phyloP scores from a whole-genome alignment of 1,284 basidiomycete genomes.

The Fomitopsis schrenkii region DNA sequence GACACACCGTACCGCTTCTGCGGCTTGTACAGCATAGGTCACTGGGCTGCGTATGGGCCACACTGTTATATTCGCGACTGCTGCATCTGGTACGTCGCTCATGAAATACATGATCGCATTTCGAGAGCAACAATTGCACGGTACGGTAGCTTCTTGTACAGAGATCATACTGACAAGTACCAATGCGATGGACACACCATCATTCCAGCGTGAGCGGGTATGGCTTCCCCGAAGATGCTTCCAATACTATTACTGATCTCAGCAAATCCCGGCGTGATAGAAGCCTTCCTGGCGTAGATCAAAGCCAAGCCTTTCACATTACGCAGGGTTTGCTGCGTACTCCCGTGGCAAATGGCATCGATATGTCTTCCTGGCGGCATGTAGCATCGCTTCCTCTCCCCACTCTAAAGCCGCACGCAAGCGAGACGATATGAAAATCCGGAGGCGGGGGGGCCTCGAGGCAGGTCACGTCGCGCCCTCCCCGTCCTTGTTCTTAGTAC shows the following conservation, averaged over 20 bases:
- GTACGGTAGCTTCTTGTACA: background rate
- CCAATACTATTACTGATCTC: background rate
- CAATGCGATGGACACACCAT: background rate
- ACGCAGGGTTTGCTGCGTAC: background rate
- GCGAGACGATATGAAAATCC: background rate
- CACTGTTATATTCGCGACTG: background rate
- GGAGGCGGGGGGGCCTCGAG: background rate
- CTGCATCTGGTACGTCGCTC: background rate
- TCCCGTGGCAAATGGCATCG: background rate
- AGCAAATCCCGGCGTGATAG: background rate
- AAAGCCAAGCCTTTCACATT: slow-evolving; percentile 1
- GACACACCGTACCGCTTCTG: background rate
- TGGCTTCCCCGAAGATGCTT: background rate
- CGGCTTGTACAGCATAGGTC: background rate
- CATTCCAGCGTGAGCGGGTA: background rate
- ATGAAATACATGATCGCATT: background rate
- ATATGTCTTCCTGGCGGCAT: slow-evolving; percentile 1
- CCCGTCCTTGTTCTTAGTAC: background rate
- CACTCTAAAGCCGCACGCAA: background rate
- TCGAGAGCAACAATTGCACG: background rate
- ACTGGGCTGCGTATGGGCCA: too few relatives aligned
- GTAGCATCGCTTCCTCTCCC: background rate
- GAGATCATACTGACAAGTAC: background rate
- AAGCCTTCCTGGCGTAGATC: background rate
- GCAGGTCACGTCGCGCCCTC: background rate